Evolutionary conservation across 768 basidiomycete species (phyloP), one percentile per base, ranked within the genome.

Genomic region (Amylocystis lapponica): DNA sequence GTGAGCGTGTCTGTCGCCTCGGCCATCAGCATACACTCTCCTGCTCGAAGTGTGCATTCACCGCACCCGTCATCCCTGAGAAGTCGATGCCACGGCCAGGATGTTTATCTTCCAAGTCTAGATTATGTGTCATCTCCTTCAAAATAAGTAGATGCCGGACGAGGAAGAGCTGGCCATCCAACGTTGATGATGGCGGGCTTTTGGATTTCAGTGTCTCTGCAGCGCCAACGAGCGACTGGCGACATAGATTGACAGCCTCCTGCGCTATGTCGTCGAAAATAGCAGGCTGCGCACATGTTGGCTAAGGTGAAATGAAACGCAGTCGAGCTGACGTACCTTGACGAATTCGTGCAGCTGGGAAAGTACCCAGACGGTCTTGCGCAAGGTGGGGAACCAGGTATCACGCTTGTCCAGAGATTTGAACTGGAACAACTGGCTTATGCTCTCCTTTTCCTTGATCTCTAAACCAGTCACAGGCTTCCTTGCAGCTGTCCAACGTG

Each of bases 241-340:
- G 78, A 60, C 93, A 95, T 4, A 91, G 68, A 11, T 75, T 71
- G 25, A 96, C 74, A 0, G 94, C 90, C 65, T 97, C 94, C 65
- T 93, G 89, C 0, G 95, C 93, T 30, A 98, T 87, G 60, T 99
- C 96, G 54, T 93, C 87, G 46, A 96, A 99, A 45, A 97, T 94
- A 1, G 81, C 84, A n/a, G 88, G 83, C 93, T 98, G 46, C n/a
- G n/a, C n/a, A 27, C 34, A 26, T n/a, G 16, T n/a, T 20, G 13
- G 22, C 37, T 36, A 23, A 19, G 21, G 27, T 34, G 13, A 14
- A 5, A 41, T 27, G n/a, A n/a, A n/a, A n/a, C 13, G 30, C 22
- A 22, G 38, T n/a, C 14, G 37, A 38, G 5, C 46, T 20, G 14
- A 56, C 72, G 27, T 58, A 92, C 95, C 70, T 96, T 91, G 43